Base-by-base conservation (phyloP, 768 basidiomycete genomes). In the Russula olivacea region DNA sequence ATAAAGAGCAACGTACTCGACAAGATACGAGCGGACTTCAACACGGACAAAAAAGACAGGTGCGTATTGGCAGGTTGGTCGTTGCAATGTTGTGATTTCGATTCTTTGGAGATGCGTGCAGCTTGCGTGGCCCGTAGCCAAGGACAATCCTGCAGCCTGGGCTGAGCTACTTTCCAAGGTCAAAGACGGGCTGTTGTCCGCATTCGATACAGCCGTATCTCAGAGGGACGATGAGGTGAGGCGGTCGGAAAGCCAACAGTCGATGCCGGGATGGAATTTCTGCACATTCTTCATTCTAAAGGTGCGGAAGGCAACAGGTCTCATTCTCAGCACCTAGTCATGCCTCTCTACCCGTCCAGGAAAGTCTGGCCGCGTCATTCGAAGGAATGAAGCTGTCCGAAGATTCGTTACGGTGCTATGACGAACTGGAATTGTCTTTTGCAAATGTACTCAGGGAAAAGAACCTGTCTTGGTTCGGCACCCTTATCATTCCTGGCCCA, bases 211-310 rank as follows among this genome's bases (percentile, higher is more conserved):
- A 19, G 86, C 89, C 1, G 80, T 98, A 45, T 75, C 80, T 11
- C 84, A 85, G 61, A 81, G 93, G 17, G 92, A 95, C 70, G 97
- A 98, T 50, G 94, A 97, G 65, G 88, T 98, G 3, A 87, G 81
- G 69, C 83, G 92, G 41, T 92, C 91, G 0, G 96, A 99, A 71
- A 81, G 84, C 53, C 92, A 98, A 73, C 81, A 91, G 59, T 82
- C 88, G 69, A 90, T 94, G 84, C 93, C 93, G 1, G 96, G 97
- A 10, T 99, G 97, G 97, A 97, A 97, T 71, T 99, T 97, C 72
- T 95, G 94, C 72, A 94, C 90, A 0, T 98, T 95, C 77, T 98
- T 98, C 74, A 85, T 94, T 55, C 78, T 95, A 41, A 99, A 98
- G 85, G 96, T 93, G 59, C 61, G 78, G 56, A n/a, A 25, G 12